Percentiles rank a stretch among this genome's conserved stretches.
phyloP scores from a whole-genome alignment of 116 monocot genomes.

The Papilionanthe hybrid region DNA sequence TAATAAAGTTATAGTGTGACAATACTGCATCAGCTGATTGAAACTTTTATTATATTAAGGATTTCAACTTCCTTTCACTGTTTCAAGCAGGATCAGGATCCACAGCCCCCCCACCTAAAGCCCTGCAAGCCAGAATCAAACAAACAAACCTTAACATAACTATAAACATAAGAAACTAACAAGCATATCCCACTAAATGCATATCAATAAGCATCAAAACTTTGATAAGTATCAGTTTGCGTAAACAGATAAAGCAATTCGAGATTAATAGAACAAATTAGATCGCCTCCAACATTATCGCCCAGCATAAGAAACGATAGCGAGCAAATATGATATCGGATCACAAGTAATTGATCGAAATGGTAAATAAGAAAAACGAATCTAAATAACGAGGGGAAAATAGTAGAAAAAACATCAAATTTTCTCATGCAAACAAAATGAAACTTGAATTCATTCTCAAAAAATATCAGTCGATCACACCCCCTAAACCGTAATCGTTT shows the following conservation, averaged over 20 bases:
- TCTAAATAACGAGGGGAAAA: too few relatives aligned
- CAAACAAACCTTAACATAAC: not conserved
- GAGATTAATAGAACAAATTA: not conserved
- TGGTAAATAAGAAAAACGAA: not conserved
- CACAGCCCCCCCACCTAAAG: not conserved
- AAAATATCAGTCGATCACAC: too few relatives aligned
- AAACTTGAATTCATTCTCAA: too few relatives aligned
- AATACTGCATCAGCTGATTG: not conserved
- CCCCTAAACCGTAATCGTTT: too few relatives aligned
- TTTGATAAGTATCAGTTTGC: not conserved
- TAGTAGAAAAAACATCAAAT: too few relatives aligned
- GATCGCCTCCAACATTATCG: not conserved
- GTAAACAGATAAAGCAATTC: not conserved
- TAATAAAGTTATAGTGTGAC: not conserved
- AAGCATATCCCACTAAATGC: not conserved
- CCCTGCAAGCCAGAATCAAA: constrained; percentile 2
- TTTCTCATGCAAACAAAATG: too few relatives aligned
- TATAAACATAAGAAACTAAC: not conserved
- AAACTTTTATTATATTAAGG: not conserved
- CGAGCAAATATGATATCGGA: not conserved
- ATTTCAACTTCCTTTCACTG: not conserved
- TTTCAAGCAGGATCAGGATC: not conserved
- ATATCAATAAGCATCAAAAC: not conserved
- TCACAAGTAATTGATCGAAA: not conserved
- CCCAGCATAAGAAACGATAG: not conserved